phyloP scores from a whole-genome alignment of 371 early-diverging fungal species.

The Rhizopus stolonifer region DNA sequence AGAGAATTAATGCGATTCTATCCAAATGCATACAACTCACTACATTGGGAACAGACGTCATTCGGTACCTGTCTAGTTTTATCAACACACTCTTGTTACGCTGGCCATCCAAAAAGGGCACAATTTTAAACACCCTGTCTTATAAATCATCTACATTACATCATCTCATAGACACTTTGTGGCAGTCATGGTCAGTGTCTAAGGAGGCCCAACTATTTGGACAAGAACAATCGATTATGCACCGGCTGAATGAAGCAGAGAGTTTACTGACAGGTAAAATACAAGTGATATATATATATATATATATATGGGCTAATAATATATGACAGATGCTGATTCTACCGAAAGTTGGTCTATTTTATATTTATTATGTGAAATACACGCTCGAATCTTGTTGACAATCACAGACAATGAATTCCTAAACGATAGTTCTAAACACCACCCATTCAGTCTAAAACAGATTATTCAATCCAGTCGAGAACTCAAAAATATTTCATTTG shows the following conservation, averaged over 20 bases:
- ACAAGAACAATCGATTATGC: conserved; percentile 9
- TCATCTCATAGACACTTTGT: conserved; percentile 28
- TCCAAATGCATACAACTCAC: conserved; percentile 31
- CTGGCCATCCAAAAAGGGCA: conserved; percentile 58
- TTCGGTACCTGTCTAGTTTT: conserved; percentile 41
- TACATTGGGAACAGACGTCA: conserved; percentile 12
- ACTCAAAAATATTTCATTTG: conserved; percentile 69
- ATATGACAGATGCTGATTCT: not conserved
- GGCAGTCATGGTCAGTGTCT: conserved; percentile 31
- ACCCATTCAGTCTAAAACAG: conserved; percentile 47
- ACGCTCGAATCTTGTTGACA: conserved; percentile 70
- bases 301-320: not conserved
- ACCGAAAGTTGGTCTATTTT: conserved; percentile 53
- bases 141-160: conserved; percentile 31
- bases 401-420: conserved; percentile 84
- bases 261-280: not conserved
- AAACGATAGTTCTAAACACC: conserved; percentile 13
- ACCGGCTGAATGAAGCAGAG: not conserved
- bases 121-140: conserved; percentile 52
- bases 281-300: no score
- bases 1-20: conserved; percentile 47
- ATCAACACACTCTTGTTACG: conserved; percentile 58
- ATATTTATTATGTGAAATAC: conserved; percentile 71
- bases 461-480: conserved; percentile 56
- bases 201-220: conserved; percentile 18